Evolutionary conservation across 2,329 filamentous ascomycete genomes (phyloP).

Genomic region (Calonectria pteridis): DNA sequence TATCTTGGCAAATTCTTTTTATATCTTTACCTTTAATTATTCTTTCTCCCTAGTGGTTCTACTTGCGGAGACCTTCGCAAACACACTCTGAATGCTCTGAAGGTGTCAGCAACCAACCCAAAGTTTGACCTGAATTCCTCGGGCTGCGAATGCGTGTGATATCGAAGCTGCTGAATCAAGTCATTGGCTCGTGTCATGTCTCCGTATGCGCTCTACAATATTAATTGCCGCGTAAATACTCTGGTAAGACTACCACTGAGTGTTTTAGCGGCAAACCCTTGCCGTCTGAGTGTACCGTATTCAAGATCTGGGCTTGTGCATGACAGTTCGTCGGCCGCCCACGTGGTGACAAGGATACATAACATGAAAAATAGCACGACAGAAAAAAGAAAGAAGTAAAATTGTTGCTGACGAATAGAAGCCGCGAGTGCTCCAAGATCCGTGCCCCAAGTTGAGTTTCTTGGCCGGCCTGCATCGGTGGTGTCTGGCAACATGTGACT

Average conservation of each 20-base stretch:
- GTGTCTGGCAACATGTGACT: background rate
- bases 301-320: too few species aligned
- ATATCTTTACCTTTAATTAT: background rate
- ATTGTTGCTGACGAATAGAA: background rate
- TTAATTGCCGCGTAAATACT: background rate
- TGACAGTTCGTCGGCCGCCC: background rate
- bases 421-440: background rate
- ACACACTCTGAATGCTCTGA: background rate
- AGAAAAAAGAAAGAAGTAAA: background rate
- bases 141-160: background rate
- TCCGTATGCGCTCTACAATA: background rate
- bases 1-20: background rate
- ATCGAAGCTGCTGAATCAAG: background rate
- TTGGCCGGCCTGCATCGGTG: background rate
- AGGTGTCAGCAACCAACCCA: background rate
- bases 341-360: background rate
- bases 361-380: background rate
- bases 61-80: too few species aligned
- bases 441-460: background rate
- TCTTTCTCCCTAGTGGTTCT: background rate
- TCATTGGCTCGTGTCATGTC: fast-evolving
- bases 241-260: background rate
- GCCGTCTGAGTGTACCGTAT: background rate
- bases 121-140: background rate
- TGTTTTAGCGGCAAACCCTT: background rate